These are phyloP conservation scores for Picochlorum sp. DNA, from an alignment of 139 green algal species.

Conservation along the genomic window DNA sequence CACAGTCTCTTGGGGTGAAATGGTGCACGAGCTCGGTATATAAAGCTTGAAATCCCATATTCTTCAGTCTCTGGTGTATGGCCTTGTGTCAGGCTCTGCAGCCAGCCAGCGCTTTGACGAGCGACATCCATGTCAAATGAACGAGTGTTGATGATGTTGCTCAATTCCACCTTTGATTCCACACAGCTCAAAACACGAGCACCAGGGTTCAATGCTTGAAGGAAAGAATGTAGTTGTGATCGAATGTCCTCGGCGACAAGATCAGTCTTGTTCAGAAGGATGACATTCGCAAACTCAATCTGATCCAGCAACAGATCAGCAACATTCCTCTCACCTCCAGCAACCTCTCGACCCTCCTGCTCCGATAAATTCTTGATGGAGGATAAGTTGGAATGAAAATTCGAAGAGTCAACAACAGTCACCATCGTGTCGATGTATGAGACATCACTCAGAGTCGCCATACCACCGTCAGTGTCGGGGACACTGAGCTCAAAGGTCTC, in stretches of 20 bases:
- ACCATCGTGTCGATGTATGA: constrained; percentile 55
- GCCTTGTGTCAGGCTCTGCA: constrained; percentile 30
- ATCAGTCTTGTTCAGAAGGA: constrained; percentile 73
- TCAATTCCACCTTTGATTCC: constrained; percentile 13
- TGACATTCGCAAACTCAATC: constrained; percentile 74
- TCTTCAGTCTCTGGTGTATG: constrained; percentile 44
- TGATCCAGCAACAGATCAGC: constrained; percentile 65
- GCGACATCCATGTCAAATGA: constrained; percentile 59
- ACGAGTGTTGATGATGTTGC: constrained; percentile 39
- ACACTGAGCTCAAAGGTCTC: constrained; percentile 47
- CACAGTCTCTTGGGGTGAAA: constrained; percentile 69
- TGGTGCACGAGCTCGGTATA: constrained; percentile 39
- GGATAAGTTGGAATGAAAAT: constrained; percentile 39
- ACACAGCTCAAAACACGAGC: constrained; percentile 31
- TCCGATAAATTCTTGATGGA: constrained; percentile 29
- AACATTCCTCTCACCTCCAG: constrained; percentile 46
- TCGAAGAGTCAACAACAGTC: constrained; percentile 59
- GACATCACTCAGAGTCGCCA: constrained; percentile 30
- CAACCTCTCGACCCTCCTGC: constrained; percentile 14
- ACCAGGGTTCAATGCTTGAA: constrained; percentile 45
- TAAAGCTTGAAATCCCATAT: constrained; percentile 62
- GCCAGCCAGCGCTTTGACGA: constrained; percentile 49
- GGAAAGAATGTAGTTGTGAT: constrained; percentile 18
- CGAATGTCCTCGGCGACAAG: constrained; percentile 13
- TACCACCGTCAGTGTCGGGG: background rate